Percentiles rank a stretch among this genome's conserved stretches.
Evolutionary conservation across 495 filamentous ascomycete genomes (phyloP).

Genomic region (Aspergillus sclerotiicarbonarius): DNA sequence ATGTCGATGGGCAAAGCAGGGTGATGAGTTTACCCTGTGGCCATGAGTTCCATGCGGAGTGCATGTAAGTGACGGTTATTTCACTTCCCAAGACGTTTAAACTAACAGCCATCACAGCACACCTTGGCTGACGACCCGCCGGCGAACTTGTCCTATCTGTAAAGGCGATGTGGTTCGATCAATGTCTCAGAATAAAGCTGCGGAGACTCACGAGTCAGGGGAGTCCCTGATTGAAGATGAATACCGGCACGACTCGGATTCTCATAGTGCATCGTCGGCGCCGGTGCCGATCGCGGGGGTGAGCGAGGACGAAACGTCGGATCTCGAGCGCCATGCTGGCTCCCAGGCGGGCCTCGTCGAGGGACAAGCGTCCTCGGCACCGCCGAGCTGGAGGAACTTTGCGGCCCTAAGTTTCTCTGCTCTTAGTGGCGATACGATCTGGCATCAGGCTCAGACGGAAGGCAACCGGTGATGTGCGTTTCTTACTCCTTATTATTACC

Average conservation of each 20-base stretch:
- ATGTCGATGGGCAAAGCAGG: constrained; percentile 86
- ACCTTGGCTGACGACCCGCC: constrained; percentile 94
- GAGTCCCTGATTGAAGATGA: constrained; percentile 38
- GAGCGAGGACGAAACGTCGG: constrained; percentile 29
- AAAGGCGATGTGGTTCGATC: constrained; percentile 90
- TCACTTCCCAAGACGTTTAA: neutral
- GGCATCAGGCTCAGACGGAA: constrained; percentile 47
- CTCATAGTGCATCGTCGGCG: constrained; percentile 44
- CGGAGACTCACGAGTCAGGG: constrained; percentile 48
- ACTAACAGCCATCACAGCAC: constrained; percentile 58
- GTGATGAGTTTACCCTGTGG: constrained; percentile 99
- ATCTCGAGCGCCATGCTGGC: constrained; percentile 41
- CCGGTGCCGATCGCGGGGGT: constrained; percentile 43
- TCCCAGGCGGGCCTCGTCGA: constrained; percentile 41
- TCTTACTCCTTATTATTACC: constrained; percentile 11
- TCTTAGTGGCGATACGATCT: constrained; percentile 51
- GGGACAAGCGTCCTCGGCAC: constrained; percentile 35
- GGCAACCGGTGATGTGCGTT: constrained; percentile 36
- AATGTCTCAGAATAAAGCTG: constrained; percentile 45
- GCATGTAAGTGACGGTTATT: constrained; percentile 75
- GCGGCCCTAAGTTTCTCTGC: constrained; percentile 48
- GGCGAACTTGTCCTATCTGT: constrained; percentile 95
- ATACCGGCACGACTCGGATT: constrained; percentile 23
- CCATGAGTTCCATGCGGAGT: constrained; percentile 95
- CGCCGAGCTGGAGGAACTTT: constrained; percentile 41